Conservation (phyloP, 73 alveolate genomes). For the Stentor coeruleus region DNA sequence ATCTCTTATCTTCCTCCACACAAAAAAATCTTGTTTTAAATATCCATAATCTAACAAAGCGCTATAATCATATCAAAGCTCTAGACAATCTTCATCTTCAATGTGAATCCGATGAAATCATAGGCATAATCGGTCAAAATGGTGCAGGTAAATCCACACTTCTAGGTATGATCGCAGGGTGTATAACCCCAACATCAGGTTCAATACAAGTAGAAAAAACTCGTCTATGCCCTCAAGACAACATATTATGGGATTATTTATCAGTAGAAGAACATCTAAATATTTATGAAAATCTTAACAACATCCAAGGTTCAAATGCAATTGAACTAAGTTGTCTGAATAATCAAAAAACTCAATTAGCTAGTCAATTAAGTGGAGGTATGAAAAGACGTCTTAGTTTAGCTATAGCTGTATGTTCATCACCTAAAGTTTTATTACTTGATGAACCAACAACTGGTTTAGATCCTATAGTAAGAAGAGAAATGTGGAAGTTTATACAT, state of each 20-base stretch:
- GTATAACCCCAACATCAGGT: background rate
- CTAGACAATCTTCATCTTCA: background rate
- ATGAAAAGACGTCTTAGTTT: conserved; percentile 92
- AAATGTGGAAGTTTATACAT: conserved; percentile 76
- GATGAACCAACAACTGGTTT: conserved; percentile 91
- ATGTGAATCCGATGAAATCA: background rate
- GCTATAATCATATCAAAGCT: background rate
- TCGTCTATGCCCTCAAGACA: conserved; percentile 72
- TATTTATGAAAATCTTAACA: conserved; percentile 27
- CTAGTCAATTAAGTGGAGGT: conserved; percentile 85
- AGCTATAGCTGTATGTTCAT: conserved; percentile 77
- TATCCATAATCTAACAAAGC: too few relatives aligned
- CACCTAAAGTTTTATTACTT: conserved; percentile 68
- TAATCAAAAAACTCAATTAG: conserved; percentile 55
- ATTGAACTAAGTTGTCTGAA: conserved; percentile 49
- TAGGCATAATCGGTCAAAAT: background rate
- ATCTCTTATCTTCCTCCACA: too few relatives aligned
- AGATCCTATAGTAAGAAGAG: conserved; percentile 77
- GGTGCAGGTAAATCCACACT: background rate
- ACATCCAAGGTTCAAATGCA: conserved; percentile 52
- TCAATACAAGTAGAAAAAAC: too few relatives aligned
- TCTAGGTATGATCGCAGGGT: background rate
- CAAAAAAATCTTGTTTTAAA: too few relatives aligned
- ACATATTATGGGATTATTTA: conserved; percentile 72
- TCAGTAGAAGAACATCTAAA: conserved; percentile 80